A percentile compares a stretch with the other conserved stretches of the same genome.
Evolutionary conservation across 1,139 yeast genomes (phyloP).

Genomic region (Sugiyamaella castrensis): DNA sequence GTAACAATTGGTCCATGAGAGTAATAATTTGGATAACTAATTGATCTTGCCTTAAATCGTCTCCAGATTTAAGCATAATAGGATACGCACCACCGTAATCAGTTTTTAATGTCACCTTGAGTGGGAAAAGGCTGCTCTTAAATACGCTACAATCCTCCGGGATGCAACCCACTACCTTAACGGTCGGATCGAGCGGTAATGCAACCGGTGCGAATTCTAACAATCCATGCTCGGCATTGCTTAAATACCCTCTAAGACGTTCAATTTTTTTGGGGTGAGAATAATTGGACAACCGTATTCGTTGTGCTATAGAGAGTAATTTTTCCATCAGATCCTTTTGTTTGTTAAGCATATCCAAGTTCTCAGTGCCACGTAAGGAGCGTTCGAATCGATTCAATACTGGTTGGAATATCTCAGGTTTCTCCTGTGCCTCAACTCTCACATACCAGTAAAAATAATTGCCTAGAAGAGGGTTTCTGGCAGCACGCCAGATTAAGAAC

Average conservation of each 20-base stretch:
- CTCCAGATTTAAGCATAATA: slow-evolving; percentile 92
- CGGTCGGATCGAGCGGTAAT: slow-evolving; percentile 68
- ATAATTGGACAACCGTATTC: slow-evolving; percentile 49
- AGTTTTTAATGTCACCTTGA: slow-evolving; percentile 75
- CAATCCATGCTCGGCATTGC: slow-evolving; percentile 41
- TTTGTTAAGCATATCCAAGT: slow-evolving; percentile 36
- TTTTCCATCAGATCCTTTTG: slow-evolving; percentile 47
- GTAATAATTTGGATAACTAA: slow-evolving; percentile 88
- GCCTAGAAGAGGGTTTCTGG: slow-evolving; percentile 64
- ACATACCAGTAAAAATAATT: slow-evolving; percentile 90
- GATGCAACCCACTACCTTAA: slow-evolving; percentile 66
- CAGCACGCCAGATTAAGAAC: slow-evolving; percentile 72
- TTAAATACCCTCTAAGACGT: slow-evolving; percentile 36
- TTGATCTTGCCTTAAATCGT: slow-evolving; percentile 94
- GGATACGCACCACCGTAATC: slow-evolving; percentile 60
- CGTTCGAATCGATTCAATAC: slow-evolving; percentile 35
- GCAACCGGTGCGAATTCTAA: slow-evolving; percentile 55
- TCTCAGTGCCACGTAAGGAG: slow-evolving; percentile 33
- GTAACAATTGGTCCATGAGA: slow-evolving; percentile 83
- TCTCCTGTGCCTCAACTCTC: slow-evolving; percentile 62
- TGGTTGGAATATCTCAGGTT: slow-evolving; percentile 27
- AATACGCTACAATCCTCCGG: slow-evolving; percentile 83
- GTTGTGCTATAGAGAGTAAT: slow-evolving; percentile 44
- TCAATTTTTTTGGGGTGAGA: slow-evolving; percentile 58
- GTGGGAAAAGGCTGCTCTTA: slow-evolving; percentile 85